Evolutionary conservation across 1,284 basidiomycete genomes (phyloP).

Genomic region (Laetiporus sulphureus): DNA sequence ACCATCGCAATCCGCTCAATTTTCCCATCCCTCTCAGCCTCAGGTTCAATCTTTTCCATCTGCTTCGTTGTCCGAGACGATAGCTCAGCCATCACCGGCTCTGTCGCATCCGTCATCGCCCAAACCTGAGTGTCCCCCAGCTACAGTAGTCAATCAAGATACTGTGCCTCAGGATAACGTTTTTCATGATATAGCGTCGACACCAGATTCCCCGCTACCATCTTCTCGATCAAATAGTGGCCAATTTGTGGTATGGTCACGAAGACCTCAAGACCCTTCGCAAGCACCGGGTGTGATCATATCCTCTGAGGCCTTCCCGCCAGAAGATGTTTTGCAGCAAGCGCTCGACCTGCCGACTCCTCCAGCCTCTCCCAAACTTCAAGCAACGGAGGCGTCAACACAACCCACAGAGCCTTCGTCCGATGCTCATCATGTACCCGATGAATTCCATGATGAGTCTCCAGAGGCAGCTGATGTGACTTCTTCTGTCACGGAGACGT

Average conservation of each 20-base stretch:
- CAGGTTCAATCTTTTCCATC: no score
- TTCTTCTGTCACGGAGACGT: conserved; percentile 32
- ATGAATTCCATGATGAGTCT: conserved; percentile 8
- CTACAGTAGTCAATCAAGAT: no score
- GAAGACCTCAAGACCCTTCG: conserved; percentile 52
- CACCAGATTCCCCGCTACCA: no score
- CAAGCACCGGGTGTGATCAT: conserved; percentile 62
- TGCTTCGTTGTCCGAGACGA: no score
- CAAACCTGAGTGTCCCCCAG: not conserved
- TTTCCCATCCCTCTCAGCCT: no score
- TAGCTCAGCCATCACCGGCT: not conserved
- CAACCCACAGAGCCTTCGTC: conserved; percentile 1
- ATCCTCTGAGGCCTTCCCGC: conserved; percentile 52
- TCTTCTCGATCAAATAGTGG: no score
- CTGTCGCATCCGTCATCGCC: not conserved
- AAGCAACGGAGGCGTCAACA: conserved; percentile 3
- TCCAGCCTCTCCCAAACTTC: conserved; percentile 25
- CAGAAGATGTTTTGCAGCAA: conserved; percentile 42
- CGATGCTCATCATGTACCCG: not conserved
- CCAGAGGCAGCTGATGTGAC: conserved; percentile 18
- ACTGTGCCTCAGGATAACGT: no score
- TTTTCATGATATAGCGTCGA: no score
- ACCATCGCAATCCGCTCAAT: conserved; percentile 5
- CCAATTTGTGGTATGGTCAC: conserved; percentile 55
- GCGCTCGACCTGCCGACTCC: conserved; percentile 49